phyloP scores from a whole-genome alignment of 345 rosid species.

The Cardiospermum halicacabum region DNA sequence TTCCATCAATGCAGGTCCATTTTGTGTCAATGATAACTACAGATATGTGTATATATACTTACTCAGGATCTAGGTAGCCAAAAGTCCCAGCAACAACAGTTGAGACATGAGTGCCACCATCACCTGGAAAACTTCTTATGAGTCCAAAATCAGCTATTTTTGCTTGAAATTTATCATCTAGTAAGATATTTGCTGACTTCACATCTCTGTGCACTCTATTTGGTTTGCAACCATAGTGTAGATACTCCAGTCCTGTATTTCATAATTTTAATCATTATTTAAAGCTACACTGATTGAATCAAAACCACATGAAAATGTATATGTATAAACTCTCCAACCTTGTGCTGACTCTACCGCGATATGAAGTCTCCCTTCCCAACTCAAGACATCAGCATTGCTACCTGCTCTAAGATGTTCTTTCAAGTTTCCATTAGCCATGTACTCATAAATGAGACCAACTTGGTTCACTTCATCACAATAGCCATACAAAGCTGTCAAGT shows the following conservation, averaged over 20 bases:
- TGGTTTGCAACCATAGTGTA: constrained; percentile 61
- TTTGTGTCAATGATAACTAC: too few relatives aligned
- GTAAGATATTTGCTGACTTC: constrained; percentile 47
- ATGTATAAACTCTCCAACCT: constrained; percentile 19
- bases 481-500: constrained; percentile 43
- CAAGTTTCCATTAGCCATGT: constrained; percentile 55
- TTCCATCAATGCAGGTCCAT: too few relatives aligned
- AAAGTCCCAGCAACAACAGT: constrained; percentile 46
- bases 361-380: constrained; percentile 42
- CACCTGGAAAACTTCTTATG: constrained; percentile 32
- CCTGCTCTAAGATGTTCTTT: constrained; percentile 30
- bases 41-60: too few relatives aligned
- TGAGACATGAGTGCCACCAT: constrained; percentile 31
- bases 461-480: constrained; percentile 42
- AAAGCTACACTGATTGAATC: background rate
- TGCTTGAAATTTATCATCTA: constrained; percentile 40
- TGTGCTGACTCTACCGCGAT: constrained; percentile 52
- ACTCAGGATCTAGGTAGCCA: constrained; percentile 53
- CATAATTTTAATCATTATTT: background rate
- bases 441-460: constrained; percentile 47
- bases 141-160: constrained; percentile 63
- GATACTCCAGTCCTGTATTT: constrained; percentile 48
- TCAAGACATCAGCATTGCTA: constrained; percentile 19
- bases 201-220: constrained; percentile 56
- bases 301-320: background rate